Evolutionary conservation across 352 stramenopile genomes (phyloP).

Genomic region (Nothophytophthora sp.): DNA sequence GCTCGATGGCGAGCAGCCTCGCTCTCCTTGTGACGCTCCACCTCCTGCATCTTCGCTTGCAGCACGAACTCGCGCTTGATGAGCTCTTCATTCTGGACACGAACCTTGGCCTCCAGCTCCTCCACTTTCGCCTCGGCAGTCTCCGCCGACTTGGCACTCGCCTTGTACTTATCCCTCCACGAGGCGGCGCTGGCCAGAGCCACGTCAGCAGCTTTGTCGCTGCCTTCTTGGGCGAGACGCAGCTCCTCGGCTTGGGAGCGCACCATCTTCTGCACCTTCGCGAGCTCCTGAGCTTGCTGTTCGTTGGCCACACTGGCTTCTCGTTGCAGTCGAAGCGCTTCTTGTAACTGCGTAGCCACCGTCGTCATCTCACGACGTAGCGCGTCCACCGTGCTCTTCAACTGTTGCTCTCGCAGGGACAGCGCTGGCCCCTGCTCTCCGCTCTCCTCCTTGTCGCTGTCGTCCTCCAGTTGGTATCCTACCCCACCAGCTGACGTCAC

Average conservation of each 20-base stretch:
- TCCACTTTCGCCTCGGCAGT: constrained; percentile 31
- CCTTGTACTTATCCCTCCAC: constrained; percentile 63
- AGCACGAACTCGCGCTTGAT: constrained; percentile 63
- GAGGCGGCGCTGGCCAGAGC: constrained; percentile 36
- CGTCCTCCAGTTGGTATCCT: constrained; percentile 1
- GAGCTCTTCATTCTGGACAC: constrained; percentile 49
- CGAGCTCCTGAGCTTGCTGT: constrained; percentile 60
- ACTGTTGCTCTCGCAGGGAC: constrained; percentile 32
- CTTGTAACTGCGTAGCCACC: constrained; percentile 57
- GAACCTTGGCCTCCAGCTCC: constrained; percentile 52
- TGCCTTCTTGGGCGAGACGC: constrained; percentile 34
- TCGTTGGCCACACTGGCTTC: constrained; percentile 44
- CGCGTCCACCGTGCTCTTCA: constrained; percentile 51
- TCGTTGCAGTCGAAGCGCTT: constrained; percentile 50
- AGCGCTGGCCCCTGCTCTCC: constrained; percentile 9
- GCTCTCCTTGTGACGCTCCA: constrained; percentile 54
- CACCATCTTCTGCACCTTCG: constrained; percentile 45
- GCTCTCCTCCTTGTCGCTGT: constrained; percentile 6
- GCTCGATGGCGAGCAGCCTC: constrained; percentile 37
- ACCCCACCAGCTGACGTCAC: constrained; percentile 27
- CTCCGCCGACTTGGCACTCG: constrained; percentile 30
- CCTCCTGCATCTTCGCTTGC: constrained; percentile 49
- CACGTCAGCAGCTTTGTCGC: constrained; percentile 40
- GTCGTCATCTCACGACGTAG: constrained; percentile 64
- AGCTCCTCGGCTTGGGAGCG: constrained; percentile 50